phyloP scores from a whole-genome alignment of 306 rosid species.

The Rubus idaeus region DNA sequence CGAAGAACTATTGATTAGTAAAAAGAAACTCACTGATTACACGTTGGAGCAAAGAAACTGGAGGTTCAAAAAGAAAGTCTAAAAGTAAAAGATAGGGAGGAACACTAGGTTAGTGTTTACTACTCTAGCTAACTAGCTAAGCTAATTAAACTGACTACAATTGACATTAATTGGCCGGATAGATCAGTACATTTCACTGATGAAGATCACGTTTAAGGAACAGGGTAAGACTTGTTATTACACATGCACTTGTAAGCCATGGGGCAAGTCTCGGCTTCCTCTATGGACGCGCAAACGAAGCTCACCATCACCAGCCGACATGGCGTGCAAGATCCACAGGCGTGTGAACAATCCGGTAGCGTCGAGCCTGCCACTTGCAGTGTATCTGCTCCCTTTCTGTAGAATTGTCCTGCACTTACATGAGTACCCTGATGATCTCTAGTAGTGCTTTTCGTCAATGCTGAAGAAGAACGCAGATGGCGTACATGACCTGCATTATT shows the following conservation, averaged over 20 bases:
- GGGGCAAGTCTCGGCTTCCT: constrained; percentile 88
- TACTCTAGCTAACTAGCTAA: not conserved
- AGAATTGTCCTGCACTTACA: not conserved
- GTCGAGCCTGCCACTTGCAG: constrained; percentile 70
- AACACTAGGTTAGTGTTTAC: constrained; percentile 4
- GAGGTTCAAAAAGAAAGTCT: not conserved
- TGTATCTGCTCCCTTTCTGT: constrained; percentile 35
- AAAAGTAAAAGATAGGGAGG: not conserved
- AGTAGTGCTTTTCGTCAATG: not conserved
- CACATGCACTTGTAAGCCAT: constrained; percentile 97
- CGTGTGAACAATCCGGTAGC: constrained; percentile 82
- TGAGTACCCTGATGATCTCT: not conserved
- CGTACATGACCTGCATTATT: constrained; percentile 4
- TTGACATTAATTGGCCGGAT: not conserved
- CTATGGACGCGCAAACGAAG: constrained; percentile 61
- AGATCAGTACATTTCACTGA: not conserved
- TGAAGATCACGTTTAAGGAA: constrained; percentile 43
- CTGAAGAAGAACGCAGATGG: not conserved
- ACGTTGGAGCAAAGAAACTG: not conserved
- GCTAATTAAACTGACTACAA: not conserved
- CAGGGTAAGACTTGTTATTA: constrained; percentile 70
- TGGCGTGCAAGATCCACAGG: constrained; percentile 81
- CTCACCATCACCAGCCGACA: constrained; percentile 78
- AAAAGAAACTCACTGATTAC: not conserved
- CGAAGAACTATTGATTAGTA: not conserved